Conservation (phyloP, 2,329 filamentous ascomycete genomes). For the Microdochium nivale region DNA sequence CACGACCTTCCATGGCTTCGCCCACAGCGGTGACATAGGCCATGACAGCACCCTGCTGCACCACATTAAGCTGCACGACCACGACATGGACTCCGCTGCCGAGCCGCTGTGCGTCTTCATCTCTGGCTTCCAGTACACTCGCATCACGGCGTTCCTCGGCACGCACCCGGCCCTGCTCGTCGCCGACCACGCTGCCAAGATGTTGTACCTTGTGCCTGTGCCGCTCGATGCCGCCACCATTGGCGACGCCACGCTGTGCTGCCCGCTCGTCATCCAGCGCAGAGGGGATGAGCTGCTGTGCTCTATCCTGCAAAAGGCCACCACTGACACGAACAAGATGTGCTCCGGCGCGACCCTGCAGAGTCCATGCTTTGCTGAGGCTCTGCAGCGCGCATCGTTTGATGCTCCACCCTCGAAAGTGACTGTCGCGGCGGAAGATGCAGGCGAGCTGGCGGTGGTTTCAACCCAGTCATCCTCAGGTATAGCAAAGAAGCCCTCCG, state of each 20-base stretch:
- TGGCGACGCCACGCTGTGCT: slow-evolving; percentile 14
- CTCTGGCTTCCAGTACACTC: slow-evolving; percentile 11
- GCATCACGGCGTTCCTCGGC: slow-evolving; percentile 8
- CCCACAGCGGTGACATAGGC: slow-evolving; percentile 13
- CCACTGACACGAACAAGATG: slow-evolving; percentile 10
- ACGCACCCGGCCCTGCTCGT: slow-evolving; percentile 10
- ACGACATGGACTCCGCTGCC: no score
- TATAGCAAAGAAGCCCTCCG: no score
- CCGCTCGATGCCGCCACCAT: slow-evolving; percentile 16
- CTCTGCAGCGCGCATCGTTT: not conserved
- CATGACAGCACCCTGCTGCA: slow-evolving; percentile 10
- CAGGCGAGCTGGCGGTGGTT: no score
- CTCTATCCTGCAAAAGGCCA: slow-evolving; percentile 14
- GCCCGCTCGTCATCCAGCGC: slow-evolving; percentile 13
- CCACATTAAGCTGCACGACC: slow-evolving; percentile 7
- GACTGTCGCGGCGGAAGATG: not conserved
- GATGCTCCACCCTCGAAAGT: not conserved
- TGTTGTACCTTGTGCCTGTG: slow-evolving; percentile 15
- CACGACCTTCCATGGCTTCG: slow-evolving; percentile 11
- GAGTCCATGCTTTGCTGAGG: slow-evolving; percentile 3
- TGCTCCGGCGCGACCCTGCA: slow-evolving; percentile 4
- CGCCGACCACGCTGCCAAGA: slow-evolving; percentile 9
- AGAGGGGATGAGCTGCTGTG: slow-evolving; percentile 12
- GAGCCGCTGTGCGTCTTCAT: slow-evolving; percentile 14
- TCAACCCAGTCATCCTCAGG: no score